Base-by-base conservation (phyloP, 2,329 filamentous ascomycete genomes). In the Cylindrodendrum hubeiense region DNA sequence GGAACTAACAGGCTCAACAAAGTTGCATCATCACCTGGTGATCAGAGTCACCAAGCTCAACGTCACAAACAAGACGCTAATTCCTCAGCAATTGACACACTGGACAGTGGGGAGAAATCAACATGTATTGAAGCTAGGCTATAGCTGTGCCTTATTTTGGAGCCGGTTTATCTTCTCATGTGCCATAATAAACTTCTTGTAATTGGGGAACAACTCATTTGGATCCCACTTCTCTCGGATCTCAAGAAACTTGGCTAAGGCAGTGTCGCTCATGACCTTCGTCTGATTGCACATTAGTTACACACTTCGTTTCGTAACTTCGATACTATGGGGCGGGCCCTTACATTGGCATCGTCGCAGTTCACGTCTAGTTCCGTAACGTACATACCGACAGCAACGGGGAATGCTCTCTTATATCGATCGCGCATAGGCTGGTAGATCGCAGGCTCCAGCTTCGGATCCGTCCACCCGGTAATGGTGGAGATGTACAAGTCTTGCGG, bases 221-320 rank as follows among this genome's bases (percentile, higher is more conserved):
- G 66, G 60, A 50, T 63, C 60, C 62, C 69, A 66, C 46, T 63
- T 43, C 60, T 68, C 61, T 22, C 66, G 58, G 28, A 68, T 58
- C 28, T 56, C 51, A 6, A 68, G 26, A 30, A 68, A 68, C 12
- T 54, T 67, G 41, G 63, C 58, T 2, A 58, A 24, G 10, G 58
- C 63, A 22, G 63, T 58, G 21, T 66, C 53, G 15, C 56, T 61
- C 26, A 65, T 15, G 1, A 65, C 62, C 30, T 65, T 61, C 37
- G 56, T 60, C 57, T 65, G 26, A 39, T 39, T 3, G 9, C 5
- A 7, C 15, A n/a, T 39, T n/a, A 39, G 37, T 39, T n/a, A 39
- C 2, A n/a, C 8, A 8, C 17, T 8, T n/a, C 13, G 34, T 8
- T 6, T 51, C 22, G 13, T 7, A 24, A 12, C 43, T 37, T 5